Percentiles rank a stretch among this genome's conserved stretches.
phyloP scores from a whole-genome alignment of 805 yeast species.

The Wickerhamiella australiensis region DNA sequence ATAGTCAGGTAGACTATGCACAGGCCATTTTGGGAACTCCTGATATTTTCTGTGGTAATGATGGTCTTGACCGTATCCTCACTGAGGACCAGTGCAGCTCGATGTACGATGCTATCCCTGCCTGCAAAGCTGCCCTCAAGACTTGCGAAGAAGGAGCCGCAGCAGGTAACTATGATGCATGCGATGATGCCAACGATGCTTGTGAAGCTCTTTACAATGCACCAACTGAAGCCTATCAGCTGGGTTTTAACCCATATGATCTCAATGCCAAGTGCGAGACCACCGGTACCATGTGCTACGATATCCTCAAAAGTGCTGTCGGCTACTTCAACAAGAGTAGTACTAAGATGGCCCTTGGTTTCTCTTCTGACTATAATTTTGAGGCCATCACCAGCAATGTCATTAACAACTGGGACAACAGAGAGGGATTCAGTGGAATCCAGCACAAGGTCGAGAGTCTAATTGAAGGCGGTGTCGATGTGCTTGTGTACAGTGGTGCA shows the following conservation, averaged over 20 bases:
- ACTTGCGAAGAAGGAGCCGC: conserved; percentile 14
- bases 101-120: conserved; percentile 1
- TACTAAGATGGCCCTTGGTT: conserved; percentile 63
- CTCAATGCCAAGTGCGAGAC: conserved; percentile 43
- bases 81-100: conserved; percentile 12
- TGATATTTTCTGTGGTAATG: conserved; percentile 90
- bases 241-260: conserved; percentile 82
- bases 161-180: conserved; percentile 36
- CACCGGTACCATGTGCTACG: conserved; percentile 36
- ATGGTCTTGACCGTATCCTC: conserved; percentile 42
- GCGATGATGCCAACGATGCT: conserved; percentile 34
- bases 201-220: not conserved
- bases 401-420: conserved; percentile 63
- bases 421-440: conserved; percentile 52
- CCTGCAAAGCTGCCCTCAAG: conserved; percentile 13
- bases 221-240: conserved; percentile 26
- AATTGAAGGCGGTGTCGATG: conserved; percentile 65
- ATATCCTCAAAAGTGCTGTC: conserved; percentile 52
- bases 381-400: conserved; percentile 67
- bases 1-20: conserved; percentile 79
- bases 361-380: conserved; percentile 44
- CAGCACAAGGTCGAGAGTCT: conserved; percentile 47
- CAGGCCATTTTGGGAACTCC: conserved; percentile 61
- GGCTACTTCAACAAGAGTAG: conserved; percentile 53
- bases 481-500: conserved; percentile 86